Conservation (phyloP, 2,329 filamentous ascomycete genomes). For the Penicillium olsonii region DNA sequence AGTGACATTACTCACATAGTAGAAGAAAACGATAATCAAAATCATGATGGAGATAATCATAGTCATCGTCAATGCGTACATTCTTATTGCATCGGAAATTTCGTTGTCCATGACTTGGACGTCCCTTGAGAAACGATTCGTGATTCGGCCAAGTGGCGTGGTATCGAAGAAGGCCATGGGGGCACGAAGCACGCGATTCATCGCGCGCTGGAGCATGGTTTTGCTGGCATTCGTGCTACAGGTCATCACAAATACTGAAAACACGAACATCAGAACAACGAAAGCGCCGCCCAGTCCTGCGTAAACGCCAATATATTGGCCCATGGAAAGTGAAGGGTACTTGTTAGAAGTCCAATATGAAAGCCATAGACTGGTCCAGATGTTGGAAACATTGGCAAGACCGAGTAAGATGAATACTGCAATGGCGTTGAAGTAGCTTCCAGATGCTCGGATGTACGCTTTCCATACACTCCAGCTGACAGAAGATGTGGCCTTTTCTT, state of each 20-base stretch:
- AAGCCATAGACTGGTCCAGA: conserved; percentile 86
- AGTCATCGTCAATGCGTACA: conserved; percentile 84
- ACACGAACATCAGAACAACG: conserved; percentile 74
- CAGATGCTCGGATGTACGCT: conserved; percentile 74
- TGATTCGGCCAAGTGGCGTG: conserved; percentile 90
- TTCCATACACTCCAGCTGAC: conserved; percentile 79
- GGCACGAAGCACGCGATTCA: conserved; percentile 69
- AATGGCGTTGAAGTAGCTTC: conserved; percentile 64
- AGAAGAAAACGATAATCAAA: conserved; percentile 91
- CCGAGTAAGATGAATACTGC: conserved; percentile 65
- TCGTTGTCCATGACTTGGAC: conserved; percentile 97
- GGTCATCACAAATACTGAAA: conserved; percentile 75
- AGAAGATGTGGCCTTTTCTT: conserved; percentile 67
- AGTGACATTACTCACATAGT: conserved; percentile 58
- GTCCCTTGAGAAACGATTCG: conserved; percentile 93
- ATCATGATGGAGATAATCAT: conserved; percentile 83
- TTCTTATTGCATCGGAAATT: conserved; percentile 82
- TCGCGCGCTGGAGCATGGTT: conserved; percentile 76
- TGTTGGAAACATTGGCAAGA: conserved; percentile 78
- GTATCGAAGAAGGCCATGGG: conserved; percentile 95
- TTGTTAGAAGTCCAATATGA: conserved; percentile 89
- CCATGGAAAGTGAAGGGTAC: conserved; percentile 63
- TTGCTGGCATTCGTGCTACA: conserved; percentile 81
- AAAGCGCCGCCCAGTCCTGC: conserved; percentile 72
- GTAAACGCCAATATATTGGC: conserved; percentile 69